Percentiles rank a stretch among this genome's conserved stretches.
phyloP scores from a whole-genome alignment of 2,329 filamentous ascomycete genomes.

The Apiospora marii region DNA sequence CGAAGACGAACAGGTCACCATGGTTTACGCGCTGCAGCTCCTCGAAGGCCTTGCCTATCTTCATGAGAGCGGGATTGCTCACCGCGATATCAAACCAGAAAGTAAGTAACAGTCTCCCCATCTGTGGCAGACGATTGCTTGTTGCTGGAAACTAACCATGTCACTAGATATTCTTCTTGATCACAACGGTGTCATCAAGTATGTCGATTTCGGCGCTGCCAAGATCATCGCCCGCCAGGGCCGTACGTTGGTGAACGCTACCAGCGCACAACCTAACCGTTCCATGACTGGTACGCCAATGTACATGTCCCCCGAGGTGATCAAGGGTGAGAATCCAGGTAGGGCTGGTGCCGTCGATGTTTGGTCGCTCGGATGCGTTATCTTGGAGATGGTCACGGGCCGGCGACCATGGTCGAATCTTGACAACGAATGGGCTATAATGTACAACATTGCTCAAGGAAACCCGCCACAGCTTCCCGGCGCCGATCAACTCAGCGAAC shows the following conservation, averaged over 20 bases:
- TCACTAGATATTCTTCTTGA: constrained; percentile 86
- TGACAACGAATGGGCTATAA: constrained; percentile 99
- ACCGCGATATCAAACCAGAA: constrained; percentile 98
- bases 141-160: constrained; percentile 35
- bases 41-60: constrained; percentile 93
- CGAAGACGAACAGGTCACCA: constrained; percentile 96
- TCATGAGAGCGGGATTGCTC: constrained; percentile 89
- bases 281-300: constrained; percentile 98
- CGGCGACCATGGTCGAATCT: constrained; percentile 92
- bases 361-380: constrained; percentile 96
- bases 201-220: constrained; percentile 96
- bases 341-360: constrained; percentile 90
- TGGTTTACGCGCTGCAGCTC: constrained; percentile 94
- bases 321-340: constrained; percentile 84
- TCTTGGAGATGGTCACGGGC: constrained; percentile 97
- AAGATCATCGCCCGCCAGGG: constrained; percentile 96
- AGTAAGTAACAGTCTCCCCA: constrained; percentile 65
- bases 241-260: constrained; percentile 77
- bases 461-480: constrained; percentile 88
- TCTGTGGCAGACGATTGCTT: background rate
- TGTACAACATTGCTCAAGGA: constrained; percentile 99
- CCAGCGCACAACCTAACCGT: constrained; percentile 74
- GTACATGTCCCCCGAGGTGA: constrained; percentile 99
- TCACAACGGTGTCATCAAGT: constrained; percentile 98
- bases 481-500: constrained; percentile 81